Percentiles rank a stretch among this genome's conserved stretches.
These are phyloP conservation scores for Cryomyces antarcticus DNA, from an alignment of 495 filamentous ascomycete genomes.

Conservation along the genomic window DNA sequence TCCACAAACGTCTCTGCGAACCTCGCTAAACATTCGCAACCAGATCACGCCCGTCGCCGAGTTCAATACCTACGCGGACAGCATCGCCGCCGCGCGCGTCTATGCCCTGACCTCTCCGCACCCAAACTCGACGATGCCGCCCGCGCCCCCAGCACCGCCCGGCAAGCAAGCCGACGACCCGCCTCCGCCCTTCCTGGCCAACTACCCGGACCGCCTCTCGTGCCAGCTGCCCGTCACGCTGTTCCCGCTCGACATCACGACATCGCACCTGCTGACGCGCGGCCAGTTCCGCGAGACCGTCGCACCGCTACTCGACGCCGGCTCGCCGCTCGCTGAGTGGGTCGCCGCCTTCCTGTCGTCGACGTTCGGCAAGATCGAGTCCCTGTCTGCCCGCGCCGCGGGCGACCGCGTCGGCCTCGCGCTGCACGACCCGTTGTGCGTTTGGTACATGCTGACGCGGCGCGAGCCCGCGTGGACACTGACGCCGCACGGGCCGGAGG, in stretches of 20 bases:
- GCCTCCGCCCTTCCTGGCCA: slow-evolving; percentile 26
- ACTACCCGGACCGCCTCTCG: slow-evolving; percentile 48
- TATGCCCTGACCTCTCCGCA: slow-evolving; percentile 72
- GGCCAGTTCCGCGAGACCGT: slow-evolving; percentile 37
- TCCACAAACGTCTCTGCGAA: slow-evolving; percentile 10
- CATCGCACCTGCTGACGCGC: slow-evolving; percentile 43
- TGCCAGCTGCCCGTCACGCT: slow-evolving; percentile 50
- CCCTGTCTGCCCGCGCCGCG: slow-evolving; percentile 18
- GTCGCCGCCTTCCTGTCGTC: slow-evolving; percentile 51
- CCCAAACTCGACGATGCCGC: slow-evolving; percentile 52
- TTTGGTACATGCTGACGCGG: slow-evolving; percentile 63
- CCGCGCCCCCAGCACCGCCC: slow-evolving; percentile 16
- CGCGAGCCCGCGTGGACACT: not conserved
- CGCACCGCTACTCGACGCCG: slow-evolving; percentile 25
- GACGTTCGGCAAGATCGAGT: slow-evolving; percentile 55
- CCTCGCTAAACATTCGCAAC: slow-evolving; percentile 14
- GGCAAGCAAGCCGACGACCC: slow-evolving; percentile 5
- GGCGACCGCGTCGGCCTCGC: slow-evolving; percentile 38
- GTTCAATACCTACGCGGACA: slow-evolving; percentile 28
- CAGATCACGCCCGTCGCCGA: slow-evolving; percentile 30
- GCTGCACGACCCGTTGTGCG: slow-evolving; percentile 72
- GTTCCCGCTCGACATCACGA: slow-evolving; percentile 82
- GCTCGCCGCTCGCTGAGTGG: slow-evolving; percentile 74
- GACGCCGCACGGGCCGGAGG: slow-evolving; percentile 30
- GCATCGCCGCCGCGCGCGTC: slow-evolving; percentile 57